Conservation (phyloP, 2,329 filamentous ascomycete species). For the Diatrype stigma region DNA sequence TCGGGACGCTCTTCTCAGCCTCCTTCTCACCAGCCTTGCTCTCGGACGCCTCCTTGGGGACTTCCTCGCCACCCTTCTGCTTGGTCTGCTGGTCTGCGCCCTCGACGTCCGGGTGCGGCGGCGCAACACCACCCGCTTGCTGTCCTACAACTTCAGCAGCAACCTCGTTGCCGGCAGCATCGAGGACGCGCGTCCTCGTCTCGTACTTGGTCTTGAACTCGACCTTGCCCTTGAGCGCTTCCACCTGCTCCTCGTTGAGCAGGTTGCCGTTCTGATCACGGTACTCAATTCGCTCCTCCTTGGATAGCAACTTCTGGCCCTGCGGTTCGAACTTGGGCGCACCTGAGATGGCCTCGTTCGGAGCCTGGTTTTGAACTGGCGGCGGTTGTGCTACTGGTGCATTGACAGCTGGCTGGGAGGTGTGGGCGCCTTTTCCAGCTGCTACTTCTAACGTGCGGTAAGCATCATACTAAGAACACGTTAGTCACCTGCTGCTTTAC, state of each 20-base stretch:
- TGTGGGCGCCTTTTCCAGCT: constrained; percentile 17
- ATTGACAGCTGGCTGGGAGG: constrained; percentile 17
- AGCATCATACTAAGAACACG: constrained; percentile 45
- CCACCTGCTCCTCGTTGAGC: constrained; percentile 77
- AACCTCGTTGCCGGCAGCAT: constrained; percentile 77
- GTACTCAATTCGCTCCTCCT: constrained; percentile 87
- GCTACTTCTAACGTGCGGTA: constrained; percentile 33
- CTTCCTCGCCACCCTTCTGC: constrained; percentile 35
- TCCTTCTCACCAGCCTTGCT: constrained; percentile 59
- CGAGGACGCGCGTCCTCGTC: constrained; percentile 82
- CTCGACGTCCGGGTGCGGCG: constrained; percentile 58
- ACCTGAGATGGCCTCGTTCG: constrained; percentile 38
- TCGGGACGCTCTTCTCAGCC: constrained; percentile 50
- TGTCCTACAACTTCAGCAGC: constrained; percentile 37
- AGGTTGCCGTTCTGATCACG: constrained; percentile 92
- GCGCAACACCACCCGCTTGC: constrained; percentile 42
- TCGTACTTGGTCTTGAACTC: constrained; percentile 95
- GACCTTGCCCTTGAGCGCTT: constrained; percentile 82
- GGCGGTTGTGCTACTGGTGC: constrained; percentile 21
- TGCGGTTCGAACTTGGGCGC: constrained; percentile 43
- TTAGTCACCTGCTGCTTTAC: too few species aligned
- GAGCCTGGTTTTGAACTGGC: constrained; percentile 16
- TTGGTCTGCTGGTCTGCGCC: constrained; percentile 57
- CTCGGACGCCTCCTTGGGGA: constrained; percentile 36
- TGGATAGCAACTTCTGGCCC: constrained; percentile 44